A percentile compares a stretch with the other conserved stretches of the same genome.
These are phyloP conservation scores for Trametes polyzona DNA, from an alignment of 1,284 basidiomycete species.

Conservation along the genomic window DNA sequence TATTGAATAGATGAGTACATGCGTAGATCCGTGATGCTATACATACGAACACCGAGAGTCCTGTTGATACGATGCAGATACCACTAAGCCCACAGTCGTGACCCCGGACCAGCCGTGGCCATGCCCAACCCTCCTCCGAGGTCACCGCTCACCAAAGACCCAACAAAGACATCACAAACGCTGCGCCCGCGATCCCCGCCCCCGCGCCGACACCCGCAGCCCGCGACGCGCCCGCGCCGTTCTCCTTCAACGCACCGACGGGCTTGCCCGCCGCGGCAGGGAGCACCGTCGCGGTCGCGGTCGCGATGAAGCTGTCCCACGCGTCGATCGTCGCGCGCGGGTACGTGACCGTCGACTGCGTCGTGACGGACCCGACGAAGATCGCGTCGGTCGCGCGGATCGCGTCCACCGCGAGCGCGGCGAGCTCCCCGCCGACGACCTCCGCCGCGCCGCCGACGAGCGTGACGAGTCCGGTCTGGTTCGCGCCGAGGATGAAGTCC, in stretches of 20 bases:
- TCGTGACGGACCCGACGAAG: slow-evolving; percentile 28
- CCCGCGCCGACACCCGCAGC: neutral
- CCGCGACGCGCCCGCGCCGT: neutral
- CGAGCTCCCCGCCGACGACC: slow-evolving; percentile 54
- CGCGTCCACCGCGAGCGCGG: slow-evolving; percentile 45
- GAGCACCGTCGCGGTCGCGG: slow-evolving; percentile 24
- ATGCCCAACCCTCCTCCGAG: neutral
- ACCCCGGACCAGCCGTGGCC: neutral
- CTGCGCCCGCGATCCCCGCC: neutral
- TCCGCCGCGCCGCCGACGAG: slow-evolving; percentile 1
- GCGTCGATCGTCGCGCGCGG: slow-evolving; percentile 51
- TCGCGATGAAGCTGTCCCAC: slow-evolving; percentile 48
- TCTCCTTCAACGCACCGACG: neutral
- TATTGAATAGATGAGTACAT: no score
- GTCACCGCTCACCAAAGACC: neutral
- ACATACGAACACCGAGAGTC: neutral
- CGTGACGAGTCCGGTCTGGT: slow-evolving; percentile 33
- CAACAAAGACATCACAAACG: slow-evolving; percentile 14
- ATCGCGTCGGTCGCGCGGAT: slow-evolving; percentile 43
- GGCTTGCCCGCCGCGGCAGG: neutral
- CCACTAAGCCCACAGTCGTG: neutral
- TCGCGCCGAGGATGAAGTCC: slow-evolving; percentile 37
- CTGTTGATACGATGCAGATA: no score
- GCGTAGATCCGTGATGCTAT: neutral
- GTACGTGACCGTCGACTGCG: slow-evolving; percentile 28